Conservation (phyloP, 75 land plant genomes). For the Sequoia sempervirens region DNA sequence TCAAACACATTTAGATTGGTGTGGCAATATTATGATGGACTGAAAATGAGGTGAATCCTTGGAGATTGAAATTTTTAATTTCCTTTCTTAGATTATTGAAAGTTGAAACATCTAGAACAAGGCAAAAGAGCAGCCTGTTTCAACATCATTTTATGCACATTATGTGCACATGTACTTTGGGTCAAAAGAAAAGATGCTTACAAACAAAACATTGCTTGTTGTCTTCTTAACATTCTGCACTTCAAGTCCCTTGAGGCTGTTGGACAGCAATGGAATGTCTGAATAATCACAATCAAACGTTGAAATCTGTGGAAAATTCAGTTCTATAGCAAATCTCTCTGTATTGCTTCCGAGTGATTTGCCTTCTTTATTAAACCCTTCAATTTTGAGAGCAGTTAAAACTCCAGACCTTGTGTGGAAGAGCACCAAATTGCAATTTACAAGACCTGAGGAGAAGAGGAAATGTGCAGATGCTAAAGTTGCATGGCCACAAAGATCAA, state of each 20-base stretch:
- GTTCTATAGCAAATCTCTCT: constrained; percentile 35
- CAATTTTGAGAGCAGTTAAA: constrained; percentile 46
- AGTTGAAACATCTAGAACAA: neutral
- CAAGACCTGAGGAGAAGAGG: constrained; percentile 32
- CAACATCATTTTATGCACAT: neutral
- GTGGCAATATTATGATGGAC: neutral
- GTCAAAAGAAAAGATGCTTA: constrained; percentile 14
- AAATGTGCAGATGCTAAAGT: constrained; percentile 42
- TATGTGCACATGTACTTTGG: neutral
- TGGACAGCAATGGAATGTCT: constrained; percentile 34
- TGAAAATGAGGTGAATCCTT: neutral
- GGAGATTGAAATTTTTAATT: neutral
- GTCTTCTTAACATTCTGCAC: constrained; percentile 29
- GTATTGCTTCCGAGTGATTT: neutral
- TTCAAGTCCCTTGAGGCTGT: constrained; percentile 36
- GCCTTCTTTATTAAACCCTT: constrained; percentile 5
- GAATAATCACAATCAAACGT: constrained; percentile 20
- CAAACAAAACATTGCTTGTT: constrained; percentile 34
- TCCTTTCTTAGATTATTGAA: neutral
- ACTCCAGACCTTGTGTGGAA: constrained; percentile 56
- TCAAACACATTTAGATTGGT: neutral
- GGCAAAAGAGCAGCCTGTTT: neutral
- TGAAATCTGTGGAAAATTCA: constrained; percentile 50
- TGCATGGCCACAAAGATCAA: constrained; percentile 50
- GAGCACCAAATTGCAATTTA: constrained; percentile 23